phyloP scores from a whole-genome alignment of 257 asterid species.

The Solanum habrochaites region DNA sequence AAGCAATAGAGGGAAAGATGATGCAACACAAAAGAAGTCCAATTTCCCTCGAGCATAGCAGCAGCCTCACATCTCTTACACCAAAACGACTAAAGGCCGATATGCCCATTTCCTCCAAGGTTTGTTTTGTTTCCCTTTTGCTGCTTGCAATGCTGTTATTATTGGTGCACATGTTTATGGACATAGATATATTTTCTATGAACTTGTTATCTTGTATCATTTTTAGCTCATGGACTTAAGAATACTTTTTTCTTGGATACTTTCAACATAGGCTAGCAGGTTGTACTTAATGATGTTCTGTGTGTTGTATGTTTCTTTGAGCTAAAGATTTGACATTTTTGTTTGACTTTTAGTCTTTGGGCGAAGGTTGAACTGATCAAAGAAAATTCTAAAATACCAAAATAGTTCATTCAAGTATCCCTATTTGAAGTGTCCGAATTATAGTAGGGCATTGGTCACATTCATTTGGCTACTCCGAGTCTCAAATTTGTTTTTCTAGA shows the following conservation, averaged over 20 bases:
- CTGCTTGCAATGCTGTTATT: neutral
- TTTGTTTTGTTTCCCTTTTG: conserved; percentile 7
- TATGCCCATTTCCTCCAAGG: conserved; percentile 60
- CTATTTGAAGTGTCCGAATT: neutral
- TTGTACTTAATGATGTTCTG: neutral
- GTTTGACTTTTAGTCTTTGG: neutral
- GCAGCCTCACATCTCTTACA: conserved; percentile 32
- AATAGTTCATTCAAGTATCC: neutral
- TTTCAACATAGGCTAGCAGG: neutral
- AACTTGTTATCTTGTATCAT: neutral
- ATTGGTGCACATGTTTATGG: neutral
- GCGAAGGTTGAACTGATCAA: neutral
- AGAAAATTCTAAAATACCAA: neutral
- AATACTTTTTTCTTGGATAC: neutral
- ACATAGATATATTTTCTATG: neutral
- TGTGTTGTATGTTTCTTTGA: neutral
- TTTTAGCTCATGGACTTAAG: neutral
- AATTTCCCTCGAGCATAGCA: conserved; percentile 44
- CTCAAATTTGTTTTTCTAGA: neutral
- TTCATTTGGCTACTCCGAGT: neutral
- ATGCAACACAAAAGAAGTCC: conserved; percentile 75
- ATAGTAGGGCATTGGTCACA: neutral
- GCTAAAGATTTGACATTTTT: neutral
- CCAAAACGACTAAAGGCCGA: conserved; percentile 60
- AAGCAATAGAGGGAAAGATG: conserved; percentile 32